phyloP scores from a whole-genome alignment of 1,284 basidiomycete genomes.

The Coniferiporia sulphurascens region DNA sequence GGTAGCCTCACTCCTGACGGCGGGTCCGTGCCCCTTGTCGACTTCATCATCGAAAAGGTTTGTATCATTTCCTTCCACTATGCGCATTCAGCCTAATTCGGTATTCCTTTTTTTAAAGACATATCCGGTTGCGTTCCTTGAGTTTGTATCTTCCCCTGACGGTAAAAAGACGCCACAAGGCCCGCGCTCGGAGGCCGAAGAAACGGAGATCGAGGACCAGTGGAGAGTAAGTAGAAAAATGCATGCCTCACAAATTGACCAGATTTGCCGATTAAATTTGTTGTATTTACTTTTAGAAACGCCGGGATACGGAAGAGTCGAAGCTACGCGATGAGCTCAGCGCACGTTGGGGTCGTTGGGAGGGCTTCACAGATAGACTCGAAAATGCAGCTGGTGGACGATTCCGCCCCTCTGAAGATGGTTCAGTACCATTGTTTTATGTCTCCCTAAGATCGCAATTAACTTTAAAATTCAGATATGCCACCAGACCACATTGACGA shows the following conservation, averaged over 20 bases:
- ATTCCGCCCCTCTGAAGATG: slow-evolving; percentile 39
- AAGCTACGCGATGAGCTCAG: slow-evolving; percentile 52
- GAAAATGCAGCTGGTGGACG: slow-evolving; percentile 44
- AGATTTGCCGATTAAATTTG: too few relatives aligned
- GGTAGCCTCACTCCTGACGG: slow-evolving; percentile 81
- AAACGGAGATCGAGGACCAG: slow-evolving; percentile 49
- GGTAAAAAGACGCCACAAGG: slow-evolving; percentile 51
- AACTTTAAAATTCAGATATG: slow-evolving; percentile 33
- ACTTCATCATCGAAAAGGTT: slow-evolving; percentile 71
- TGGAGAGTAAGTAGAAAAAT: slow-evolving; percentile 72
- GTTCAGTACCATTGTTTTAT: slow-evolving; percentile 33
- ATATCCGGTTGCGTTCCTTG: slow-evolving; percentile 60
- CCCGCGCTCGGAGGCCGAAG: slow-evolving; percentile 69
- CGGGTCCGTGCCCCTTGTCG: slow-evolving; percentile 72
- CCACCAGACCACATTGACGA: slow-evolving; percentile 58
- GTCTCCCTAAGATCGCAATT: background rate
- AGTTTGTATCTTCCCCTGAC: slow-evolving; percentile 48
- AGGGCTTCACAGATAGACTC: slow-evolving; percentile 52
- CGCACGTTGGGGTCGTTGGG: slow-evolving; percentile 42
- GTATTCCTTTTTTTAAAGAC: slow-evolving; percentile 33
- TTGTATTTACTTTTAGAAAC: slow-evolving; percentile 34
- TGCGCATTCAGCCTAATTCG: slow-evolving; percentile 23
- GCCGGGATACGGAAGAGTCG: slow-evolving; percentile 47
- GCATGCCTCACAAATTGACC: too few relatives aligned
- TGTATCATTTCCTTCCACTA: slow-evolving; percentile 29